Percentiles rank a stretch among this genome's conserved stretches.
These are phyloP conservation scores for Senecio squalidus DNA, from an alignment of 140 eudicot genomes.

Conservation along the genomic window DNA sequence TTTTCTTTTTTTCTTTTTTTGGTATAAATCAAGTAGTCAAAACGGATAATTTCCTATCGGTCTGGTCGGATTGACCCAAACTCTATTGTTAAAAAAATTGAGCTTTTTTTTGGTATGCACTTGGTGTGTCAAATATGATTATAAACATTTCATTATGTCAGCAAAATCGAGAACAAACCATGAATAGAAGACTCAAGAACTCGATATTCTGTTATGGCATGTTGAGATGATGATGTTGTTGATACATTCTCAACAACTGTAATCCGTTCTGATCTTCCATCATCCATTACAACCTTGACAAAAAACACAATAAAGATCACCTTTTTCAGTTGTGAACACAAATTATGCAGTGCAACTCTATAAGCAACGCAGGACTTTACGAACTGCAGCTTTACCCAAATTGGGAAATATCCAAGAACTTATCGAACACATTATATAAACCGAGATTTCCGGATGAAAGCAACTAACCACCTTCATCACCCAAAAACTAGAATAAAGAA, in stretches of 20 bases:
- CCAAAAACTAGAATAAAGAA: too few species aligned
- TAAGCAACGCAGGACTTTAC: too few species aligned
- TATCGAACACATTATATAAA: background rate
- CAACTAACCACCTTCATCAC: background rate
- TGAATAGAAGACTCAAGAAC: slow-evolving; percentile 55
- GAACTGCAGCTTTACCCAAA: too few species aligned
- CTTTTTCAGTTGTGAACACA: background rate
- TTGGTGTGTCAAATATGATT: background rate
- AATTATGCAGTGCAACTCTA: too few species aligned
- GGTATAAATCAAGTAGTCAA: too few species aligned
- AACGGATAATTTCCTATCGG: too few species aligned
- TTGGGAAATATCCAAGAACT: too few species aligned
- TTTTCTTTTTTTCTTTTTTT: too few species aligned
- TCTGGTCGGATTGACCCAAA: background rate
- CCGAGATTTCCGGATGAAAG: background rate
- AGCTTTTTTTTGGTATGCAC: too few species aligned
- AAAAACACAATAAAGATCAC: background rate
- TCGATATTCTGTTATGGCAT: slow-evolving; percentile 82
- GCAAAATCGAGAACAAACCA: slow-evolving; percentile 54
- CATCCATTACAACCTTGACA: slow-evolving; percentile 76
- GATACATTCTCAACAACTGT: slow-evolving; percentile 52
- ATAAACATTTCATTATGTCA: background rate
- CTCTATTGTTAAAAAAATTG: background rate
- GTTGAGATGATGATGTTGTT: slow-evolving; percentile 56
- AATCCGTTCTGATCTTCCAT: slow-evolving; percentile 82